These are phyloP conservation scores for Neonectria coccinea DNA, from an alignment of 2,329 filamentous ascomycete genomes.

Conservation along the genomic window DNA sequence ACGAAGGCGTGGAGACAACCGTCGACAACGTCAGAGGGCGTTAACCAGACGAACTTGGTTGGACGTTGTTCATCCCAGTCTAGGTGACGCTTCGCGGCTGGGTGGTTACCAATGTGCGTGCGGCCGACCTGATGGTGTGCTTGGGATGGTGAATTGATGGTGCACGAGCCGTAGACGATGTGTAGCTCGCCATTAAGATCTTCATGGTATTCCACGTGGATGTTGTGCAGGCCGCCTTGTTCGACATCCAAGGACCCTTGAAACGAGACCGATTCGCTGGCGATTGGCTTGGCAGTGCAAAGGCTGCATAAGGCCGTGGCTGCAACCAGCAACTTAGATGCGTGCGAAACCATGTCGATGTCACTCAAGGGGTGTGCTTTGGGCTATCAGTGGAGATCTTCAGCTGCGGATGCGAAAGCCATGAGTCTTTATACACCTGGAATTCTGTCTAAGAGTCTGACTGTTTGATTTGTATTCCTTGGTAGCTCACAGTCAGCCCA, in stretches of 20 bases:
- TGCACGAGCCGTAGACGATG: conserved; percentile 43
- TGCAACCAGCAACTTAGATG: conserved; percentile 4
- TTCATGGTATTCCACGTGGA: conserved; percentile 33
- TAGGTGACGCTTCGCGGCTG: conserved; percentile 29
- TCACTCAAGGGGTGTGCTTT: background rate
- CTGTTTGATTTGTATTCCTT: background rate
- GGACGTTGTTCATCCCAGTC: conserved; percentile 22
- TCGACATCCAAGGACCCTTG: conserved; percentile 19
- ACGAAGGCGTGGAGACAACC: conserved; percentile 57
- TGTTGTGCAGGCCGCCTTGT: conserved; percentile 26
- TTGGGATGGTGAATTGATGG: conserved; percentile 22
- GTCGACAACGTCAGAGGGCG: conserved; percentile 36
- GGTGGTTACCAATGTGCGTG: conserved; percentile 21
- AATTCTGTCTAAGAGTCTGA: background rate
- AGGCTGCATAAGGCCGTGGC: conserved; percentile 5
- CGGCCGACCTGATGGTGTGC: conserved; percentile 37
- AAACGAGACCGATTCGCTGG: conserved; percentile 19
- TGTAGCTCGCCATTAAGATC: conserved; percentile 34
- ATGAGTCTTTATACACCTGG: background rate
- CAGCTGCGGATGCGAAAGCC: too few species aligned
- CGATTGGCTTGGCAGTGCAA: conserved; percentile 6
- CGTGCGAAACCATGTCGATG: conserved; percentile 12
- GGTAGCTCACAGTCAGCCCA: background rate
- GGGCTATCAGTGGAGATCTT: too few species aligned
- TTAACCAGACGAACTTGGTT: conserved; percentile 42